Evolutionary conservation across 2,329 filamentous ascomycete species (phyloP), one percentile per base, ranked within the genome.

Genomic region (Penicillium rolfsii): DNA sequence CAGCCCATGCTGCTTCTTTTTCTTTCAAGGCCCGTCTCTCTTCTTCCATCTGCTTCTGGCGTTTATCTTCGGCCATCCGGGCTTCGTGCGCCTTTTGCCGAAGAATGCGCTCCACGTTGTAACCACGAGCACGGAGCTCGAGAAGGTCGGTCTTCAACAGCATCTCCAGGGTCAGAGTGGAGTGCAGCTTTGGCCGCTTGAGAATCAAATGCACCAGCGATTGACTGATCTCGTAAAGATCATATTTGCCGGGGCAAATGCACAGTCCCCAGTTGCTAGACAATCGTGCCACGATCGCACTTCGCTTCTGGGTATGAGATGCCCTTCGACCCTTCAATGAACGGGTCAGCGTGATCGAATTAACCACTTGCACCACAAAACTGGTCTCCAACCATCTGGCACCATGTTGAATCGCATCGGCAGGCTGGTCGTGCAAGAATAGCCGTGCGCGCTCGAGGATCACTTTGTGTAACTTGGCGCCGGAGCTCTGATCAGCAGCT

Each of bases 61-160:
- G 85, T 73, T 92, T 88, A 69, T 91, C 90, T 71, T 97, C 93
- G 0, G 92, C 93, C 65, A 98, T 88, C 55, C 91, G 87, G 5
- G 91, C 91, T 75, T 98, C 93, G 2, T 91, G 91, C 22, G 90
- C 92, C 79, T 96, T 96, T 57, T 89, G 89, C 40, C 91, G 87
- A 24, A 99, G 83, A 64, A 99, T 98, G 53, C 95, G 89, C 71
- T 97, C 92, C 41, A 99, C 95, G 67, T 99, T 98, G 81, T 97
- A 98, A 1, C 95, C 95, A 65, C 95, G 91, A 62, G 88, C 87
- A 69, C 91, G 89, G 43, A 99, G 80, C 55, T 93, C 89, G 50
- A 90, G 85, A 26, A 99, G 82, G 68, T 94, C 91, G 8, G 95
- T 88, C 60, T 91, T 94, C 40, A 99, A 80, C 64, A 99, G 89